Evolutionary conservation across 495 filamentous ascomycete genomes (phyloP), one percentile per base, ranked within the genome.

Genomic region (Platismatia glauca): DNA sequence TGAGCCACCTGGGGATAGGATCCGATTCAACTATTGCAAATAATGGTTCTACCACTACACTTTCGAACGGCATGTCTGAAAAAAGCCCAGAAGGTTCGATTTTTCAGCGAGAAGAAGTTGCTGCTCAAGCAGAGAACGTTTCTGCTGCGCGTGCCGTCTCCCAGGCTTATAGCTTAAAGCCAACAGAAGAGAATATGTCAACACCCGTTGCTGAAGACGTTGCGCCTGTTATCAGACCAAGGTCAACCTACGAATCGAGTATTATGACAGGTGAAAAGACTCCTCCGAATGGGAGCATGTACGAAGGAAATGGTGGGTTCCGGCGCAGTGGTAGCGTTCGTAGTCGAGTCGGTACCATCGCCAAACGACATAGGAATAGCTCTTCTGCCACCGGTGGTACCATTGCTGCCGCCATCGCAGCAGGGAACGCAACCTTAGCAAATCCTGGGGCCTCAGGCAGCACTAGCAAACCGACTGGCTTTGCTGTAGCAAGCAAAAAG

Each of bases 401-500:
- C 8, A 85, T 93, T 65, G 87, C 82, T 58, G 84, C 89, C 15
- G 83, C 81, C 33, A 84, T 91, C 61, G 83, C 81, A 41, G 81
- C 84, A 24, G 84, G 82, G 61, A 84, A 84, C 48, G 72, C 82
- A 39, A 82, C 85, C 9, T 74, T 95, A 8, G 85, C 84, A 24
- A 81, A 86, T 67, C 82, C 88, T n/a, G 73, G 75, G 16, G 77
- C 77, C 16, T 76, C 75, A 59, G 71, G 75, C 15, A 85, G 82
- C 62, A 79, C 85, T 7, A 87, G 87, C 41, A 89, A 89, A 56
- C 81, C 94, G 61, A 96, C 93, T 18, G 95, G 95, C 4, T 97
- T 99, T 74, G 93, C 95, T 58, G 91, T 97, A 57, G 94, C 94
- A 55, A 93, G 86, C 70, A 95, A 93, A 74, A 96, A 94, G 75